Evolutionary conservation across 2,329 filamentous ascomycete genomes (phyloP).

Genomic region (Clathrospora elynae): DNA sequence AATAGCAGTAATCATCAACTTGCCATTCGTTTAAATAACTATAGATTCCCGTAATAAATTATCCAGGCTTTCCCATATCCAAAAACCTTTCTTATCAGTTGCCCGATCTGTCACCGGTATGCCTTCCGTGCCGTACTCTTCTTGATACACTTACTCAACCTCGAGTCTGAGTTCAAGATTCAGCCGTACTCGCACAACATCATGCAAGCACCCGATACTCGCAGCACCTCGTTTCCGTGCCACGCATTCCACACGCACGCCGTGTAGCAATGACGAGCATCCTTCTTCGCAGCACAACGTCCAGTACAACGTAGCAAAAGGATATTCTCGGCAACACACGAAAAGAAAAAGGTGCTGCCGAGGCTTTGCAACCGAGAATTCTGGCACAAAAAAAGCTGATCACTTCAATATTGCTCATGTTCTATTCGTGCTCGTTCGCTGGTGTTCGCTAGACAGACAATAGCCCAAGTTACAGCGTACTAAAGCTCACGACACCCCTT

Average conservation of each 20-base stretch:
- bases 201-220: slow-evolving; percentile 5
- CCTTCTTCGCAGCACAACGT: slow-evolving; percentile 3
- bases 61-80: too few relatives aligned
- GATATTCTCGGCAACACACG: not conserved
- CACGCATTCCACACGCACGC: slow-evolving; percentile 9
- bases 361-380: too few relatives aligned
- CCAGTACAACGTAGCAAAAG: not conserved
- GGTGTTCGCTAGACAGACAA: too few relatives aligned
- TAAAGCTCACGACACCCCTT: too few relatives aligned
- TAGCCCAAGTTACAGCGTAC: too few relatives aligned
- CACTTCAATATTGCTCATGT: too few relatives aligned
- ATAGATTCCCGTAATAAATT: too few relatives aligned
- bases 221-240: slow-evolving; percentile 5
- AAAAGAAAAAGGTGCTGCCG: too few relatives aligned
- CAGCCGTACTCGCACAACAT: slow-evolving; percentile 1
- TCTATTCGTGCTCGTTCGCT: too few relatives aligned
- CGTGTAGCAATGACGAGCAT: slow-evolving; percentile 20
- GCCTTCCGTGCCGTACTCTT: not conserved
- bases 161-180: not conserved
- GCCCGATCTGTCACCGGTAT: not conserved
- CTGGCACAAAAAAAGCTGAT: too few relatives aligned
- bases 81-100: slow-evolving; percentile 2
- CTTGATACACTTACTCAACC: not conserved
- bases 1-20: too few relatives aligned
- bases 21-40: too few relatives aligned